Evolutionary conservation across 2,329 filamentous ascomycete genomes (phyloP).

Genomic region (Aureobasidium uvarum): DNA sequence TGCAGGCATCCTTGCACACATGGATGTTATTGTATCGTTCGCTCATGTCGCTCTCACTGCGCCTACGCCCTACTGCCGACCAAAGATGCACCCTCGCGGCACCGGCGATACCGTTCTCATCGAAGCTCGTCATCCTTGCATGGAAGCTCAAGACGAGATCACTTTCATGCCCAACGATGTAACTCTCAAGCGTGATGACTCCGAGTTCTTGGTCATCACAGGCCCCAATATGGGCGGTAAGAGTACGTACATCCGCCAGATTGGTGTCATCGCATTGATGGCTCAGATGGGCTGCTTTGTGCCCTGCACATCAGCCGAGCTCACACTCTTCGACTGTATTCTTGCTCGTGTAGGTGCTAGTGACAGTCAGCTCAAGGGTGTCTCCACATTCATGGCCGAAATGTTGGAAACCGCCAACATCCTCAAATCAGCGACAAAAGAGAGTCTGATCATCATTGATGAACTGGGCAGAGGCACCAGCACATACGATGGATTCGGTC

Average conservation of each 20-base stretch:
- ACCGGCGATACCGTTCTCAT: conserved; percentile 85
- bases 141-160: conserved; percentile 98
- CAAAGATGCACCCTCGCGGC: conserved; percentile 84
- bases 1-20: conserved; percentile 81
- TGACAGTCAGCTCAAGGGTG: conserved; percentile 95
- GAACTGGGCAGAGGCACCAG: conserved; percentile 95
- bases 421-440: conserved; percentile 89
- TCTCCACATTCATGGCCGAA: conserved; percentile 99
- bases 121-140: conserved; percentile 92
- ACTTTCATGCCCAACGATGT: conserved; percentile 99
- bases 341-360: conserved; percentile 93
- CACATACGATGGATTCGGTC: conserved; percentile 95
- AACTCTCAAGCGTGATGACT: conserved; percentile 70
- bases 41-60: conserved; percentile 93
- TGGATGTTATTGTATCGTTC: conserved; percentile 93
- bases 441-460: conserved; percentile 97
- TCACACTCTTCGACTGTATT: conserved; percentile 96
- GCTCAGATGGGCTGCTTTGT: conserved; percentile 97
- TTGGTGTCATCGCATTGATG: conserved; percentile 95
- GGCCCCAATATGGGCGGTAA: conserved; percentile 99
- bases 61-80: conserved; percentile 84
- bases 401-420: conserved; percentile 99
- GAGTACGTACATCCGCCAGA: conserved; percentile 96
- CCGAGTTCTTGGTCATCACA: conserved; percentile 93
- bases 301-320: conserved; percentile 81